phyloP scores from a whole-genome alignment of 176 grass and related monocot species.

The Bolboschoenus planiculmis region DNA sequence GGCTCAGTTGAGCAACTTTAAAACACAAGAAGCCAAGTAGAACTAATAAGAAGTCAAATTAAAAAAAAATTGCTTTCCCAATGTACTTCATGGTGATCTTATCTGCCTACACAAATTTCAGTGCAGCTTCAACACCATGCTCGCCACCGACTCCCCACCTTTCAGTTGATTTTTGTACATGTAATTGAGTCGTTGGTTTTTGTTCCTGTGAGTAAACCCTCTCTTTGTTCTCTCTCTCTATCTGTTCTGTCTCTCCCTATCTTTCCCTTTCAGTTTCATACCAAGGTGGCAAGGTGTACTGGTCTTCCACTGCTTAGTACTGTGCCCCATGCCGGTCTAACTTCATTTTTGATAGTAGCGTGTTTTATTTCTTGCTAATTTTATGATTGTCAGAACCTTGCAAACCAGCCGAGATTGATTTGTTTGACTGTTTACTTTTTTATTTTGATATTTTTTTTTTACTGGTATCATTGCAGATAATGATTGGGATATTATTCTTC shows the following conservation, averaged over 20 bases:
- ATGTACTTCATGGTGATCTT: constrained; percentile 1
- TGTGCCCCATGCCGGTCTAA: background rate
- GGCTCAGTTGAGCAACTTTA: background rate
- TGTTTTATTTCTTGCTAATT: background rate
- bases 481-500: constrained; percentile 99
- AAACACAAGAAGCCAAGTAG: background rate
- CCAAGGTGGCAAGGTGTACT: background rate
- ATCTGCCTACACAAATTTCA: constrained; percentile 47
- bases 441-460: constrained; percentile 16
- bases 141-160: constrained; percentile 83
- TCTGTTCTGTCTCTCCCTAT: background rate
- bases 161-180: constrained; percentile 97
- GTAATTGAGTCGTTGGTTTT: constrained; percentile 98
- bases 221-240: background rate
- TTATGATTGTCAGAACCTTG: background rate
- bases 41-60: background rate
- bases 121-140: constrained; percentile 99
- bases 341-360: no score
- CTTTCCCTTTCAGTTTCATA: background rate
- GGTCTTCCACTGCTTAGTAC: background rate
- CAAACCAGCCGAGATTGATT: background rate
- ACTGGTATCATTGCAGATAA: constrained; percentile 65
- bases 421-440: background rate
- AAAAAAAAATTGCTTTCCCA: background rate
- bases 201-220: constrained; percentile 66